Percentiles rank a stretch among this genome's conserved stretches.
Conservation (phyloP, 495 filamentous ascomycete genomes). For the Podospora conica region DNA sequence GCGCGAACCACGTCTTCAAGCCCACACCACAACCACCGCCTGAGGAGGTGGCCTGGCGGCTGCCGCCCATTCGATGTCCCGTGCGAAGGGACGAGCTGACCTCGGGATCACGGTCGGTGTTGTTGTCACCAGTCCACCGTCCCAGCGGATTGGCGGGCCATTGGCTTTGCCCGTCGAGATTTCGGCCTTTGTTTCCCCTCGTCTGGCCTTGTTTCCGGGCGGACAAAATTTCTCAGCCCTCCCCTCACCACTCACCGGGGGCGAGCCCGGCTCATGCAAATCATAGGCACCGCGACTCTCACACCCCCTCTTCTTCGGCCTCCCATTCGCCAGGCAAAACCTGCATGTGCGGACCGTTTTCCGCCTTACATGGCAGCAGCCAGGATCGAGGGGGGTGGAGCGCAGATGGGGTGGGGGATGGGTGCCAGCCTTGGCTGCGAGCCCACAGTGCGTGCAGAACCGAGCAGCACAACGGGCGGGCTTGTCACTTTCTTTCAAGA, state of each 20-base stretch:
- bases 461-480: not conserved
- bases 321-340: conserved; percentile 28
- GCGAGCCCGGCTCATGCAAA: conserved; percentile 32
- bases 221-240: conserved; percentile 9
- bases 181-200: not conserved
- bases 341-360: conserved; percentile 41
- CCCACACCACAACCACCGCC: conserved; percentile 29
- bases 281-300: conserved; percentile 27
- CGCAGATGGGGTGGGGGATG: conserved; percentile 13
- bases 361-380: conserved; percentile 35
- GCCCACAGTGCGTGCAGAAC: conserved; percentile 9
- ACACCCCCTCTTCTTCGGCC: conserved; percentile 15
- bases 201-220: not conserved
- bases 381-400: conserved; percentile 25
- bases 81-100: conserved; percentile 14
- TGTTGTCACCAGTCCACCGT: conserved; percentile 3
- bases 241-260: conserved; percentile 10
- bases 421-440: not conserved
- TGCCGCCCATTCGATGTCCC: conserved; percentile 20
- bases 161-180: not conserved
- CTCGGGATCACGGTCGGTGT: conserved; percentile 16
- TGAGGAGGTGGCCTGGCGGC: conserved; percentile 23
- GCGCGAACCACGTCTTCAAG: conserved; percentile 33
- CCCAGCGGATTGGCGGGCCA: conserved; percentile 10
- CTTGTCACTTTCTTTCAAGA: not conserved